Evolutionary conservation across 306 rosid species (phyloP).

Genomic region (Malus sylvestris): DNA sequence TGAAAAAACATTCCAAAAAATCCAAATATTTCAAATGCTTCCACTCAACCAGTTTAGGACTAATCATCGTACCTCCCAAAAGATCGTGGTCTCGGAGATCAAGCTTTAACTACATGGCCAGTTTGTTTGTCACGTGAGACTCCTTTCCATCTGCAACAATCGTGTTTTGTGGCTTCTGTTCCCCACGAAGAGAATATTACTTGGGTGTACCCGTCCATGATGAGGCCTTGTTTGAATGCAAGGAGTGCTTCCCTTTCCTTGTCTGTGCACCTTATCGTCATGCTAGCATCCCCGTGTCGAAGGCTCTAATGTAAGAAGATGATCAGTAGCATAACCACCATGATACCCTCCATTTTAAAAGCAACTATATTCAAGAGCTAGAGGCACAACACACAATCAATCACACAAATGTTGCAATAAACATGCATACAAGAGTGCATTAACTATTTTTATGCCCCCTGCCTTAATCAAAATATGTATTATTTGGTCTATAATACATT

Average conservation of each 20-base stretch:
- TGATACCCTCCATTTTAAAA: too few relatives aligned
- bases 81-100: accelerated
- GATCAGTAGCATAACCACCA: too few relatives aligned
- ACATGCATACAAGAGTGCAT: too few relatives aligned
- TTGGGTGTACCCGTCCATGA: accelerated
- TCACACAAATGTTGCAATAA: too few relatives aligned
- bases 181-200: not conserved
- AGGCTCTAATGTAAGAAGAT: too few relatives aligned
- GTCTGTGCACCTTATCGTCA: not conserved
- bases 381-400: too few relatives aligned
- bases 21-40: not conserved
- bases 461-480: too few relatives aligned
- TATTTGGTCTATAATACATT: too few relatives aligned
- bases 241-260: not conserved
- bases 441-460: too few relatives aligned
- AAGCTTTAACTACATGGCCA: not conserved
- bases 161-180: not conserved
- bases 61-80: not conserved
- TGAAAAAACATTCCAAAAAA: accelerated
- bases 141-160: not conserved
- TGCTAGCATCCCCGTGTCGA: too few relatives aligned
- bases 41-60: not conserved
- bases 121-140: not conserved
- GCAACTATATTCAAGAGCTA: too few relatives aligned
- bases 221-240: not conserved